A percentile compares a stretch with the other conserved stretches of the same genome.
These are phyloP conservation scores for Spizellomyces sp. DNA, from an alignment of 192 early-diverging fungal species.

Conservation along the genomic window DNA sequence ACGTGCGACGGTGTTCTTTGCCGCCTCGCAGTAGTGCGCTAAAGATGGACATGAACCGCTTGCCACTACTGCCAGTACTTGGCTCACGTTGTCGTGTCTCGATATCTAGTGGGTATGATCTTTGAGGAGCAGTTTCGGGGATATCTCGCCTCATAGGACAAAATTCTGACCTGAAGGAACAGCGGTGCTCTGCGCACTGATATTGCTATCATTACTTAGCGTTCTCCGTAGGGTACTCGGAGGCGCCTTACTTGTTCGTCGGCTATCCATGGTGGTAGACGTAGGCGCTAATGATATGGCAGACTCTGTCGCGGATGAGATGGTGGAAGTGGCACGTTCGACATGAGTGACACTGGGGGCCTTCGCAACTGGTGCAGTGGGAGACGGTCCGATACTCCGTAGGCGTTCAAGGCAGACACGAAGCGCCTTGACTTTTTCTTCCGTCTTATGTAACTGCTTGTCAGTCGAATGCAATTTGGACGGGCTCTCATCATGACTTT, in stretches of 20 bases:
- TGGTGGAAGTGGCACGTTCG: not conserved
- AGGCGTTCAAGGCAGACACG: constrained; percentile 21
- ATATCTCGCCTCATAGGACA: too few species aligned
- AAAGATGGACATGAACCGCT: constrained; percentile 74
- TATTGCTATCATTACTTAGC: constrained; percentile 19
- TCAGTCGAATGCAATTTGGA: not conserved
- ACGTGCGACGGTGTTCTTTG: constrained; percentile 27
- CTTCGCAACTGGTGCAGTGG: not conserved
- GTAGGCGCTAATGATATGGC: not conserved
- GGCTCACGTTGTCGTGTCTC: not conserved
- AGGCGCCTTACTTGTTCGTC: constrained; percentile 16
- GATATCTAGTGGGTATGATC: too few species aligned
- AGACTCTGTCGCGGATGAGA: not conserved
- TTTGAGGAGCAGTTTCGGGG: too few species aligned
- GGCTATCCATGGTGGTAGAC: not conserved
- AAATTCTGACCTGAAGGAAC: not conserved
- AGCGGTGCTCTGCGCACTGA: constrained; percentile 26
- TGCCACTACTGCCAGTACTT: constrained; percentile 23
- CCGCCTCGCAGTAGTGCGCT: constrained; percentile 65
- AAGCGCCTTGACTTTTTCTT: constrained; percentile 31
- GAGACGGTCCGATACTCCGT: not conserved
- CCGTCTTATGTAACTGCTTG: constrained; percentile 12
- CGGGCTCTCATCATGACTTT: not conserved
- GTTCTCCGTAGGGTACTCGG: constrained; percentile 19
- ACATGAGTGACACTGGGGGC: not conserved